Evolutionary conservation across 2,329 filamentous ascomycete species (phyloP), one percentile per base, ranked within the genome.

Genomic region (Xylaria multiplex): DNA sequence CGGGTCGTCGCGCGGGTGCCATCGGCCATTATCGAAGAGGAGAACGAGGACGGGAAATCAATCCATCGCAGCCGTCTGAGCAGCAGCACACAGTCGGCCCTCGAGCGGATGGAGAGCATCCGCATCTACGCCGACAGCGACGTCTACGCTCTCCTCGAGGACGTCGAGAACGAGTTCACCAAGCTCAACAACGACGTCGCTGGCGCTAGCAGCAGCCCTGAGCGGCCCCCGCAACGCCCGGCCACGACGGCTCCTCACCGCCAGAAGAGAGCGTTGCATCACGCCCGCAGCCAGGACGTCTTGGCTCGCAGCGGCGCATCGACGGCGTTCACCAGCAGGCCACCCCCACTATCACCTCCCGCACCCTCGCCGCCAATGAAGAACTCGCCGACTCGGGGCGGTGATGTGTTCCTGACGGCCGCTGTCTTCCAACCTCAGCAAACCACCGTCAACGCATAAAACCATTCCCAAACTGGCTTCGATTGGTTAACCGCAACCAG

Each of bases 81-180:
- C 37, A 65, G 70, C 1, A 72, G 71, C n/a, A 69, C 70, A 14
- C 73, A 78, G 45, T 72, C 74, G 35, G 66, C 72, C 5, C 66
- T 76, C 6, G 67, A 74, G 61, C 71, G 76, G 13, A 76, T 88
- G 43, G 87, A 91, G 76, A 91, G 88, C 74, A 91, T 91, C 66
- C 86, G 86, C 24, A 84, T 91, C 70, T 91, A 91, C 69, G 88
- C 88, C 24, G 89, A 89, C 65, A 86, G 87, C 65, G 88, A 90
- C 53, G 85, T 92, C 8, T 91, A 89, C 69, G 85, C 86, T 2
- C 81, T 92, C 1, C 81, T 92, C 46, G 87, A 86, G 1, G 89
- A 91, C 69, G 89, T 91, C 14, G 88, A 91, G 76, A 82, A 82
- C 67, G 84, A 88, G 72, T 86, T 89, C 73, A 84, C 78, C 59